Evolutionary conservation across 495 filamentous ascomycete species (phyloP).

Genomic region (Aspergillus baeticus): DNA sequence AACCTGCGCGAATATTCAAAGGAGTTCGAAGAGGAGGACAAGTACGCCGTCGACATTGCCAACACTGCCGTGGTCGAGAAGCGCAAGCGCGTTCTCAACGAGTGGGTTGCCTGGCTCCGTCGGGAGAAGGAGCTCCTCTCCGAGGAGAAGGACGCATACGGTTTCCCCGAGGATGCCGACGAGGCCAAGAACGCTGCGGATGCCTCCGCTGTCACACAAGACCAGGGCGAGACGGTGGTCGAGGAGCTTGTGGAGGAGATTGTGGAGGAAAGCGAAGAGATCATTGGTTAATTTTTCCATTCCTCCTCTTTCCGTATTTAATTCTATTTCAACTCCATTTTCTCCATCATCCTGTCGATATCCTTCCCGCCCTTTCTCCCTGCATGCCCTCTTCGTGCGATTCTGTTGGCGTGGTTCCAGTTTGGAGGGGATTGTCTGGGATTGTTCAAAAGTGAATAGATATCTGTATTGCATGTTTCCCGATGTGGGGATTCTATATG

Average conservation of each 20-base stretch:
- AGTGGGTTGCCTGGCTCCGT: slow-evolving; percentile 87
- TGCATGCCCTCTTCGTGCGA: slow-evolving; percentile 17
- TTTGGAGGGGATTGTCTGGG: slow-evolving; percentile 15
- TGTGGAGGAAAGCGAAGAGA: slow-evolving; percentile 89
- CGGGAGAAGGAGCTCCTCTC: slow-evolving; percentile 68
- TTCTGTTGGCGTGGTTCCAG: slow-evolving; percentile 22
- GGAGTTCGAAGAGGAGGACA: slow-evolving; percentile 92
- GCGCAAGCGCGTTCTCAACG: slow-evolving; percentile 76
- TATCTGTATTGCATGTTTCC: slow-evolving; percentile 26
- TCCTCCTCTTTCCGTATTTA: slow-evolving; percentile 36
- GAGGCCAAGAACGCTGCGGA: slow-evolving; percentile 55
- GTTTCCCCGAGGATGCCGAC: slow-evolving; percentile 62
- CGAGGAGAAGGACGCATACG: slow-evolving; percentile 67
- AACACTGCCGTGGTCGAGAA: slow-evolving; percentile 91
- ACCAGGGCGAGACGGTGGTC: slow-evolving; percentile 68
- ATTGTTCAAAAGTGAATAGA: slow-evolving; percentile 28
- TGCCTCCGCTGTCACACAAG: slow-evolving; percentile 43
- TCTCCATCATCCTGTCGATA: slow-evolving; percentile 25
- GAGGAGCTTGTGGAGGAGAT: slow-evolving; percentile 94
- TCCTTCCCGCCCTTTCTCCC: slow-evolving; percentile 13
- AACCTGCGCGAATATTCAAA: slow-evolving; percentile 95
- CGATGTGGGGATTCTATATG: slow-evolving; percentile 19
- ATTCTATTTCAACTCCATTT: slow-evolving; percentile 36
- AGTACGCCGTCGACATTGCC: slow-evolving; percentile 84
- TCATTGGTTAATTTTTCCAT: slow-evolving; percentile 47